Base-by-base conservation (phyloP, 306 rosid genomes). In the Cucurbita maxima region DNA sequence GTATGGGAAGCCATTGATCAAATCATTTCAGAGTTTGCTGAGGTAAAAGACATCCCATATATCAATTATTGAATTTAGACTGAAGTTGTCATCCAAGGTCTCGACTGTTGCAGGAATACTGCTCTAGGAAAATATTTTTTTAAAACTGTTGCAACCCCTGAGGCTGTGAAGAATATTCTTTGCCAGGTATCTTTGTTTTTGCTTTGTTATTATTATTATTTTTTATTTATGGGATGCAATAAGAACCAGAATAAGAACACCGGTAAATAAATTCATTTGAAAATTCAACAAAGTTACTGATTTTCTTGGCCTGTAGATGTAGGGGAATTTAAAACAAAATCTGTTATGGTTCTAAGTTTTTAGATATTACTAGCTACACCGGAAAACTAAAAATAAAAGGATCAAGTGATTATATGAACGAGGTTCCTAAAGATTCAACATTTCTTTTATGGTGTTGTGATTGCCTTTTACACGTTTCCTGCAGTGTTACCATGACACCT, bases 401-500 rank as follows among this genome's bases (percentile, higher is more conserved):
- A 36, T 34, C 44, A 12, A 36, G 14, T 34, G 67, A 14, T 16
- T 16, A 37, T 36, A 36, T 10, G 7, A 34, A 34, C 22, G 1
- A 37, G 37, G 34, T 30, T 30, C 34, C 34, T 30, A 30, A 30
- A 30, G 34, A 30, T 0, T 2, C 34, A 30, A 37, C 47, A 61
- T 61, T 37, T 61, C 47, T 37, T 61, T 61, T 14, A 14, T 63
- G 34, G 34, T 19, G 10, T 72, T 8, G 52, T 22, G 72, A 69
- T 70, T 79, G 45, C 67, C 78, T 53, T 63, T 67, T 57, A 36
- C 70, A 30, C 40, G 52, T 79, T 75, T 55, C 76, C 78, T 90
- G 62, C 88, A 90, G 98, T 93, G 98, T 80, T 93, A 93, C 79
- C 89, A 93, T 52, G 97, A 93, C 76, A 82, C 89, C 73, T 88